Evolutionary conservation across 345 rosid species (phyloP), one percentile per base, ranked within the genome.

Genomic region (Mallotus nudiflorus): DNA sequence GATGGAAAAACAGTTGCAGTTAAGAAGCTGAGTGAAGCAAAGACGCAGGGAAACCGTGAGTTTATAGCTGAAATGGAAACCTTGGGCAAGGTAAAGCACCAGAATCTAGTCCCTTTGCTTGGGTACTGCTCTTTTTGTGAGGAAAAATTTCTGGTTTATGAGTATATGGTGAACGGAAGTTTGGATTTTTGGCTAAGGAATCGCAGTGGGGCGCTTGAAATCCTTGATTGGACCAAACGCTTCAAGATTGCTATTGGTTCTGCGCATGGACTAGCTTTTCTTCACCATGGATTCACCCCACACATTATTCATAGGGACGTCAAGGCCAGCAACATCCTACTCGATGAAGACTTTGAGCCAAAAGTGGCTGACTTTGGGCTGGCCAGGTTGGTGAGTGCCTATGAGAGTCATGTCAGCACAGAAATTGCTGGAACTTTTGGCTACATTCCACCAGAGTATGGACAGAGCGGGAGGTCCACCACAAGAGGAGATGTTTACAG

Each of bases 51-150:
- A 8, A 77, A 88, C 76, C 75, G 98, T 0, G 97, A 95, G 69
- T 95, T 95, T 85, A 82, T 85, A 0, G 99, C 99, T 1, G 99
- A 95, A 60, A 90, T 91, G 97, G 97, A 95, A 78, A 95, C 98
- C 9, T 49, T 95, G 65, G 99, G 97, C 39, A 92, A 95, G 83
- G 96, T 95, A 39, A 95, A 92, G 84, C 98, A 92, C 84, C 86
- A 73, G 45, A 92, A 95, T 71, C 91, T 95, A 0, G 96, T 95
- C 19, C 86, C 94, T 16, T 61, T 95, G 73, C 89, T 95, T 3
- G 98, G 97, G 2, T 95, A 92, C 75, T 90, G 98, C 82, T 85
- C 93, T 25, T 79, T 75, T 8, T 85, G 83, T 7, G 97, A 90
- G 68, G 99, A 95, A 74, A 95, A 90, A 84, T 83, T 92, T 13